Base-by-base conservation (phyloP, 192 early-diverging fungal species). In the Phlyctochytrium planicorne region DNA sequence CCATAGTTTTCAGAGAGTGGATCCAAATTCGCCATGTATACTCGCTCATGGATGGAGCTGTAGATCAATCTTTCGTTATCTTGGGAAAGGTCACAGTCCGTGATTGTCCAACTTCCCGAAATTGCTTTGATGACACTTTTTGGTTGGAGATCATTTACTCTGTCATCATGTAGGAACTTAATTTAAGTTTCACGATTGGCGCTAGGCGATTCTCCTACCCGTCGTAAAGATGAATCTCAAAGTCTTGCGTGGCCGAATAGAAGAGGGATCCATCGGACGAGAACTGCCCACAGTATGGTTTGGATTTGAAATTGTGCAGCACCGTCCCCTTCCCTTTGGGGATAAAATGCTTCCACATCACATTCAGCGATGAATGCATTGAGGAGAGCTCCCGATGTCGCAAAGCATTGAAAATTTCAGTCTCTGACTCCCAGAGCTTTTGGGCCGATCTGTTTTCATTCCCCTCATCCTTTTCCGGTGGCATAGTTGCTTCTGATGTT, bases 91-190 rank as follows among this genome's bases (percentile, higher is more conserved):
- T 40, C 59, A 23, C 57, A 72, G 60, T 75, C 78, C 1, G 89
- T 91, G 30, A 88, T 87, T 0, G 89, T 91, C 89, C 89, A 89
- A 37, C 69, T 78, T 14, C 89, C 89, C 30, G 60, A 32, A 0
- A 71, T 68, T 3, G 75, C 79, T 20, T 74, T 68, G 16, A 89
- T 79, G 20, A 71, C 59, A 34, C 69, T 76, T 32, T 74, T 65
- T 30, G 53, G 60, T 34, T 66, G n/a, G n/a, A n/a, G n/a, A n/a
- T n/a, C n/a, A n/a, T n/a, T n/a, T n/a, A n/a, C n/a, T n/a, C n/a
- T n/a, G n/a, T n/a, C n/a, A n/a, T n/a, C n/a, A n/a, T n/a, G n/a
- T n/a, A n/a, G n/a, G n/a, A n/a, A n/a, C n/a, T n/a, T n/a, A n/a
- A n/a, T n/a, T n/a, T n/a, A n/a, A n/a, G n/a, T n/a, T n/a, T n/a